Base-by-base conservation (phyloP, 2,329 filamentous ascomycete genomes). In the Ceratocystis diversiconidia region DNA sequence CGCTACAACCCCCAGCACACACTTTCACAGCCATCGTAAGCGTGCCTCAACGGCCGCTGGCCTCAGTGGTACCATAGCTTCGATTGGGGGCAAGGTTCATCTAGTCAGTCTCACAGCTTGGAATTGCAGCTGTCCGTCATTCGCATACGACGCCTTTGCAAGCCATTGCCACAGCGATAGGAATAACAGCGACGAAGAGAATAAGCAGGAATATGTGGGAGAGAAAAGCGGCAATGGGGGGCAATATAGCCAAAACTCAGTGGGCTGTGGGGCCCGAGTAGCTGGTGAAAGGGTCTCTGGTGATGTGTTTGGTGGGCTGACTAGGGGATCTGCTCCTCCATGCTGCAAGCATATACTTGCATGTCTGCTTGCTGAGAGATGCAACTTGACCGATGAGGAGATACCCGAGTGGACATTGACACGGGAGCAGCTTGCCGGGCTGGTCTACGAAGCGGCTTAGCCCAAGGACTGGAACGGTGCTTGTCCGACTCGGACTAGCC, bases 341-440 rank as follows among this genome's bases (percentile, higher is more conserved):
- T 89, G 75, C 65, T 99, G 92, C 74, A 96, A 96, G 76, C 92
- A 99, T 75, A 75, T 97, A 4, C 80, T 97, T 17, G 92, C 92
- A 1, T 95, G 89, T 73, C 75, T 92, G 50, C 74, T 97, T 65
- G 86, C 80, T 5, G 86, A 90, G 73, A 78, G 79, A 60, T 92
- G 89, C 77, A 57, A 46, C 28, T 32, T 67, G 19, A 59, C 57
- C 25, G 57, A 62, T 22, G 55, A 61, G 8, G 43, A 19, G 70
- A 79, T 87, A 17, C 79, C 81, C 66, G 79, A 82, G 70, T 79
- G 77, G 70, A 71, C 72, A 50, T 79, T 87, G 17, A 77, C 79
- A 28, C 79, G 77, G 67, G 85, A 87, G 69, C 89, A 92, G 74
- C 79, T 89, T 73, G 90, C 86, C 15, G 91, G 88, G 15, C 83